Evolutionary conservation across 1,284 basidiomycete species (phyloP).

Genomic region (Mrakiaceae sp.): DNA sequence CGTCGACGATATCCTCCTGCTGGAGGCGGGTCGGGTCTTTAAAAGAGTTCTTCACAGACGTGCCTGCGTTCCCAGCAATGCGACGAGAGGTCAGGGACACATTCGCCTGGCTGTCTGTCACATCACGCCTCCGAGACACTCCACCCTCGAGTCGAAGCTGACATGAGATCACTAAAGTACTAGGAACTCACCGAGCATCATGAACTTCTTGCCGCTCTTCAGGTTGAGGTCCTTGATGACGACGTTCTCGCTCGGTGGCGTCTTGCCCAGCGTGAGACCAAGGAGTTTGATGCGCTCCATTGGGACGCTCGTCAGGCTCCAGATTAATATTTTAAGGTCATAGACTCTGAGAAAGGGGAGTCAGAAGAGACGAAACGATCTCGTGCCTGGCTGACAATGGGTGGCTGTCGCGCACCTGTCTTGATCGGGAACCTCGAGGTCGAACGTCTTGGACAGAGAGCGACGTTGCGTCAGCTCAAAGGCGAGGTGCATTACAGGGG

Average conservation of each 20-base stretch:
- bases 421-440: slow-evolving; percentile 27
- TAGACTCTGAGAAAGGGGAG: slow-evolving; percentile 24
- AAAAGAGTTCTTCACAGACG: slow-evolving; percentile 68
- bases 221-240: slow-evolving; percentile 55
- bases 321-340: slow-evolving; percentile 38
- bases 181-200: slow-evolving; percentile 36
- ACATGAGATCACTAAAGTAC: slow-evolving; percentile 14
- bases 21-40: slow-evolving; percentile 43
- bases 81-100: slow-evolving; percentile 31
- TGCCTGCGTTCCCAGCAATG: slow-evolving; percentile 62
- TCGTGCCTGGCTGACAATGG: not conserved
- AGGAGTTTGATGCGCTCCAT: slow-evolving; percentile 80
- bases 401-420: slow-evolving; percentile 22
- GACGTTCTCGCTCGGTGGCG: slow-evolving; percentile 25
- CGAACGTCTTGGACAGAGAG: slow-evolving; percentile 21
- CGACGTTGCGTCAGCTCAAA: not conserved
- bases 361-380: not conserved
- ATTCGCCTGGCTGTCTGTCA: too few species aligned
- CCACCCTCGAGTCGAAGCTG: slow-evolving; percentile 1
- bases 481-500: not conserved
- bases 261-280: slow-evolving; percentile 42
- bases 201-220: slow-evolving; percentile 55
- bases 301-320: slow-evolving; percentile 65
- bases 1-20: slow-evolving; percentile 45
- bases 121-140: slow-evolving; percentile 10